A percentile compares a stretch with the other conserved stretches of the same genome.
Evolutionary conservation across 2,329 filamentous ascomycete genomes (phyloP).

Genomic region (Ophiostoma sp.): DNA sequence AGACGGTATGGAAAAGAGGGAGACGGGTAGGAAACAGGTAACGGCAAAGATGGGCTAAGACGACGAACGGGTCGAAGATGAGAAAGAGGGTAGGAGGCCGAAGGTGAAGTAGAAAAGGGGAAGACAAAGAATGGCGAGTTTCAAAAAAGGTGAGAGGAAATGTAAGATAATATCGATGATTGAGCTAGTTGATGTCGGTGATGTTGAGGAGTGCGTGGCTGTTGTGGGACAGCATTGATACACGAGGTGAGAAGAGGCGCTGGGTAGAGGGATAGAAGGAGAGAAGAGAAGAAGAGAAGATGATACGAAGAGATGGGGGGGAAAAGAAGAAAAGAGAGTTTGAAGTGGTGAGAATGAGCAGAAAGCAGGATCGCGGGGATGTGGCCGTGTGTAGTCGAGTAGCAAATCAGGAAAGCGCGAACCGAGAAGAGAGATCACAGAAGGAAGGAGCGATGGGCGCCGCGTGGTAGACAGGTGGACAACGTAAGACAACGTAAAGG

Average conservation of each 20-base stretch:
- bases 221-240: not conserved
- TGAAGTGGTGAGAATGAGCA: too few relatives aligned
- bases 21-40: not conserved
- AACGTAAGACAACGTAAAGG: slow-evolving; percentile 3
- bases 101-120: not conserved
- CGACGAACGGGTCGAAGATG: not conserved
- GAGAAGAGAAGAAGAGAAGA: not conserved
- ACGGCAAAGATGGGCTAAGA: not conserved
- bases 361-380: too few relatives aligned
- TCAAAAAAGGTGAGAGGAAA: slow-evolving; percentile 2
- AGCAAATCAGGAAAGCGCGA: not conserved
- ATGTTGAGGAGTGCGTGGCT: not conserved
- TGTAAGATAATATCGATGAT: slow-evolving; percentile 7
- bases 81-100: not conserved
- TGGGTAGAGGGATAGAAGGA: not conserved
- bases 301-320: not conserved
- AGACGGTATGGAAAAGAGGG: not conserved
- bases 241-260: not conserved
- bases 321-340: too few relatives aligned
- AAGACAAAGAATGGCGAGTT: slow-evolving; percentile 2
- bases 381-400: too few relatives aligned
- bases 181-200: slow-evolving; percentile 8
- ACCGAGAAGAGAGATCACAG: not conserved
- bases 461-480: not conserved
- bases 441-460: slow-evolving; percentile 5